These are phyloP conservation scores for Phytophthora uliginosa DNA, from an alignment of 352 stramenopile species.

Conservation along the genomic window DNA sequence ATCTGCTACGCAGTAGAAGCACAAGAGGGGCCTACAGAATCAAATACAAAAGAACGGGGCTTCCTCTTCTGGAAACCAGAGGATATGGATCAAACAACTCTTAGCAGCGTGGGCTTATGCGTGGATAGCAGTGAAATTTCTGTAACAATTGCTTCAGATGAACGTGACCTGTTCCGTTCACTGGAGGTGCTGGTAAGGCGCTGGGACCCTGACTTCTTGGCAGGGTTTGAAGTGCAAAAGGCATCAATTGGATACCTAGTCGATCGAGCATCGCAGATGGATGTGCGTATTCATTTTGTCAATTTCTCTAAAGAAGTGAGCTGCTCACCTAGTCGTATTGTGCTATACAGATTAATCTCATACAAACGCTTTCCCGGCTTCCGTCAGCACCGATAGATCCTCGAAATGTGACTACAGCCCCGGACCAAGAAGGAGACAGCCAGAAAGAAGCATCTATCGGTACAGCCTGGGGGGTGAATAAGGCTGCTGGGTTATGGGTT, in stretches of 20 bases:
- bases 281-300: slow-evolving; percentile 47
- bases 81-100: slow-evolving; percentile 28
- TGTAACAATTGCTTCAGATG: slow-evolving; percentile 46
- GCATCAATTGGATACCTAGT: slow-evolving; percentile 84
- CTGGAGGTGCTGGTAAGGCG: slow-evolving; percentile 65
- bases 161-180: slow-evolving; percentile 67
- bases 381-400: slow-evolving; percentile 61
- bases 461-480: slow-evolving; percentile 83
- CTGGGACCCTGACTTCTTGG: slow-evolving; percentile 92
- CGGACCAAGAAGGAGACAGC: slow-evolving; percentile 33
- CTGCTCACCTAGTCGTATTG: slow-evolving; percentile 24
- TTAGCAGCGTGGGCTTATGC: slow-evolving; percentile 38
- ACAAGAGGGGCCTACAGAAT: slow-evolving; percentile 68
- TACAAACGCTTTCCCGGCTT: slow-evolving; percentile 74
- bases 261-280: slow-evolving; percentile 65
- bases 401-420: slow-evolving; percentile 48
- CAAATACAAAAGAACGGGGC: slow-evolving; percentile 62
- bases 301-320: not conserved
- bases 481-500: slow-evolving; percentile 91
- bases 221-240: slow-evolving; percentile 91
- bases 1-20: slow-evolving; percentile 81
- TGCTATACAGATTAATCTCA: slow-evolving; percentile 68
- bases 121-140: slow-evolving; percentile 46
- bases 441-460: slow-evolving; percentile 66
- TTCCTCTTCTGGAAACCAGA: slow-evolving; percentile 51